A percentile compares a stretch with the other conserved stretches of the same genome.
These are phyloP conservation scores for Fusarium brevicatenulatum DNA, from an alignment of 2,329 filamentous ascomycete genomes.

Conservation along the genomic window DNA sequence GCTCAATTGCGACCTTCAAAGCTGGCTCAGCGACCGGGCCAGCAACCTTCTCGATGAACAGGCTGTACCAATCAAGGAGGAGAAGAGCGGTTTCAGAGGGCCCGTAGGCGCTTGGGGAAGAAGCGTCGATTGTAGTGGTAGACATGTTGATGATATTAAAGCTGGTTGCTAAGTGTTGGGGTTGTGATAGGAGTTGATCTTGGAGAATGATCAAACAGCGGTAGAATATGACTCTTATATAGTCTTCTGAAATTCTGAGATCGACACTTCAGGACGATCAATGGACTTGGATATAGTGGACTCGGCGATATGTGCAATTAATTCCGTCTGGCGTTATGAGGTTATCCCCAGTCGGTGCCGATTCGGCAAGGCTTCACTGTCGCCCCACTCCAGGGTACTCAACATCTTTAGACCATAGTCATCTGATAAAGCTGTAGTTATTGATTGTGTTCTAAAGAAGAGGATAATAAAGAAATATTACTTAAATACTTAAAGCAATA, in stretches of 20 bases:
- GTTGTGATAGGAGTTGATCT: background rate
- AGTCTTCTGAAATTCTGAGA: fast-evolving
- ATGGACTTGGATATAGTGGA: too few species aligned
- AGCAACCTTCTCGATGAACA: background rate
- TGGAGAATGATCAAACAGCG: background rate
- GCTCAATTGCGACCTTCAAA: background rate
- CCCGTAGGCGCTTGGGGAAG: background rate
- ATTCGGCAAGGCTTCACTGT: background rate
- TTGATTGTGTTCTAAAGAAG: fast-evolving
- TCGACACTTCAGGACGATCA: fast-evolving
- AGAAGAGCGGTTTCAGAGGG: slow-evolving; percentile 1
- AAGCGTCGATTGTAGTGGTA: background rate
- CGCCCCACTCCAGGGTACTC: background rate
- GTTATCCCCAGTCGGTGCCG: slow-evolving; percentile 15
- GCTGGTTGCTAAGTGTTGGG: background rate
- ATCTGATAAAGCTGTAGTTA: too few species aligned
- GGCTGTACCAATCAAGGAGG: slow-evolving; percentile 1
- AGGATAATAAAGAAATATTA: too few species aligned
- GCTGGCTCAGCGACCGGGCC: background rate
- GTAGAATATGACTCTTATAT: background rate
- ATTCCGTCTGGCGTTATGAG: background rate
- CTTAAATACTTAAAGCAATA: too few species aligned
- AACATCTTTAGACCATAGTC: background rate
- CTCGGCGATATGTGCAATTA: background rate
- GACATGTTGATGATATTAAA: background rate